Percentiles rank a stretch among this genome's conserved stretches.
Conservation (phyloP, 371 early-diverging fungal genomes). For the Mortierella sp. region DNA sequence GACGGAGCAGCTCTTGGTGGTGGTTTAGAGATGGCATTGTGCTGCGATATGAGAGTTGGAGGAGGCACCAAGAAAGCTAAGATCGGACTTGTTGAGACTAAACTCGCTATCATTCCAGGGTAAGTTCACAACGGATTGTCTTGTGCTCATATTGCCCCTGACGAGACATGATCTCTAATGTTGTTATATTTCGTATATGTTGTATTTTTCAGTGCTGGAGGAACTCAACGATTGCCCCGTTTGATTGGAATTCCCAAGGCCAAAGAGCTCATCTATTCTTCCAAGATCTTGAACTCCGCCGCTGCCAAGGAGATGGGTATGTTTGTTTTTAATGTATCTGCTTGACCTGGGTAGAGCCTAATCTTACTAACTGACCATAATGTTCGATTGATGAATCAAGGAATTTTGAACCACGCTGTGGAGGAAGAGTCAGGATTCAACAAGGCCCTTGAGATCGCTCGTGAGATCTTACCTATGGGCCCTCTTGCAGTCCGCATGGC, state of each 20-base stretch:
- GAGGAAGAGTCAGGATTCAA: slow-evolving; percentile 75
- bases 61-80: slow-evolving; percentile 75
- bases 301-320: slow-evolving; percentile 77
- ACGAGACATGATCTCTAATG: background rate
- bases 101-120: slow-evolving; percentile 98
- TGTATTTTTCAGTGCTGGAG: slow-evolving; percentile 85
- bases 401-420: slow-evolving; percentile 86
- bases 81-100: slow-evolving; percentile 94
- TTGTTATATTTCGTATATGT: background rate
- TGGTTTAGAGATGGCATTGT: slow-evolving; percentile 94
- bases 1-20: slow-evolving; percentile 97
- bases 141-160: background rate
- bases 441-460: slow-evolving; percentile 85
- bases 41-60: slow-evolving; percentile 92
- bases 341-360: background rate
- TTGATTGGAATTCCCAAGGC: slow-evolving; percentile 90
- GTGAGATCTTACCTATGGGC: slow-evolving; percentile 85
- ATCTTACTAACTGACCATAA: background rate
- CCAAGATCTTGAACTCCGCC: slow-evolving; percentile 72
- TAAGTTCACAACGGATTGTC: slow-evolving; percentile 40
- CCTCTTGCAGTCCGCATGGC: slow-evolving; percentile 86
- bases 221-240: slow-evolving; percentile 93
- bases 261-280: slow-evolving; percentile 95
- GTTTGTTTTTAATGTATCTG: background rate
- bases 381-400: slow-evolving; percentile 46